A percentile compares a stretch with the other conserved stretches of the same genome.
Evolutionary conservation across 345 rosid genomes (phyloP).

Genomic region (Mangifera indica): DNA sequence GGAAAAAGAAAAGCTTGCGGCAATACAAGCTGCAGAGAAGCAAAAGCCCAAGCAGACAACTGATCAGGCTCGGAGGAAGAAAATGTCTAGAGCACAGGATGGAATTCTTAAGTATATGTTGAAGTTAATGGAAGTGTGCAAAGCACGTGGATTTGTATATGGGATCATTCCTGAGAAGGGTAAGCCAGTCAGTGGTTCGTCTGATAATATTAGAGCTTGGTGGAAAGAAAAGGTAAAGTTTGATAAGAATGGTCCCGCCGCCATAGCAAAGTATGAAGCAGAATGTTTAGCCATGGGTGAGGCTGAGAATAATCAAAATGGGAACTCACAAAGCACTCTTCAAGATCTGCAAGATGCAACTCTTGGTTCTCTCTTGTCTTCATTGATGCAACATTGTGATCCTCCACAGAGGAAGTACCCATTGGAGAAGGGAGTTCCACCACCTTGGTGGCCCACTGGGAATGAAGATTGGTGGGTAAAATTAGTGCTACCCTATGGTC

Average conservation of each 20-base stretch:
- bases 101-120: slow-evolving; percentile 97
- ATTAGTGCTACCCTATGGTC: slow-evolving; percentile 57
- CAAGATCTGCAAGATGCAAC: slow-evolving; percentile 99
- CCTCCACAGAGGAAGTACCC: slow-evolving; percentile 98
- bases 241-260: slow-evolving; percentile 96
- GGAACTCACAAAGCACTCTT: slow-evolving; percentile 60
- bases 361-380: slow-evolving; percentile 83
- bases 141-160: slow-evolving; percentile 92
- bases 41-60: slow-evolving; percentile 69
- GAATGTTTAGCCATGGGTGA: slow-evolving; percentile 66
- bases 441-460: slow-evolving; percentile 99
- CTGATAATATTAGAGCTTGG: slow-evolving; percentile 96
- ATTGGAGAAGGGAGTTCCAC: slow-evolving; percentile 81
- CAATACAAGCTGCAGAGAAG: slow-evolving; percentile 66
- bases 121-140: slow-evolving; percentile 97
- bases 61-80: slow-evolving; percentile 97
- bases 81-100: slow-evolving; percentile 98
- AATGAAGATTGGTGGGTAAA: slow-evolving; percentile 95
- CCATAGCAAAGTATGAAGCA: slow-evolving; percentile 75
- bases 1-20: slow-evolving; percentile 73
- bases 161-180: slow-evolving; percentile 98
- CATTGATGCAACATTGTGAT: slow-evolving; percentile 98
- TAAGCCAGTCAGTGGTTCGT: slow-evolving; percentile 89
- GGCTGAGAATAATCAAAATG: slow-evolving; percentile 56
- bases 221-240: slow-evolving; percentile 99